phyloP scores from a whole-genome alignment of 2,329 filamentous ascomycete species.

The Emydomyces testavorans region DNA sequence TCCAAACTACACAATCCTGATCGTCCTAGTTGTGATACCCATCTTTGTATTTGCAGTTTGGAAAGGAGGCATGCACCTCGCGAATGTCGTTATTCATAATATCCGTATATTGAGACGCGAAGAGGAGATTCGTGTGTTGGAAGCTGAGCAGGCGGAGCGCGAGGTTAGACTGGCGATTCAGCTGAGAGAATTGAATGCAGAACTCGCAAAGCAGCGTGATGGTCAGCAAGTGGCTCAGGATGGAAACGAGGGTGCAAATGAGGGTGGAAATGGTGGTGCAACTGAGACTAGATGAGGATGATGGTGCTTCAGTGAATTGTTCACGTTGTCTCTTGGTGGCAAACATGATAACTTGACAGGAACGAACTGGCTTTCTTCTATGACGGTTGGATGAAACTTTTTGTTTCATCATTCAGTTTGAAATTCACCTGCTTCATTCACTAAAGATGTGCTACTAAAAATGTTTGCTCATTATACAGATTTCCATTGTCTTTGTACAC shows the following conservation, averaged over 20 bases:
- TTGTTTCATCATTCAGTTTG: too few species aligned
- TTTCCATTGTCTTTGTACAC: too few species aligned
- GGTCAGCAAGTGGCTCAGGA: not conserved
- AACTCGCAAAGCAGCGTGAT: not conserved
- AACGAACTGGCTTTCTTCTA: too few species aligned
- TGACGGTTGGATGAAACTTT: too few species aligned
- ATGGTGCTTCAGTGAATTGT: too few species aligned
- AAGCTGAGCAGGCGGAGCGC: slow-evolving; percentile 13
- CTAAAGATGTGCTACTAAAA: too few species aligned
- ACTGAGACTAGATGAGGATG: not conserved
- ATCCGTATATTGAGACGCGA: slow-evolving; percentile 15
- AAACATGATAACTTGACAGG: too few species aligned
- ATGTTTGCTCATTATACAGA: too few species aligned
- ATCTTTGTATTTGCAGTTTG: slow-evolving; percentile 18
- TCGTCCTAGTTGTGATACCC: slow-evolving; percentile 21
- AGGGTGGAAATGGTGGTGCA: not conserved
- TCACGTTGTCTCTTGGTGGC: too few species aligned
- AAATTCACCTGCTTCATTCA: too few species aligned
- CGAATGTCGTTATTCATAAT: slow-evolving; percentile 10
- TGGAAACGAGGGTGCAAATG: not conserved
- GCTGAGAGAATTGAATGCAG: not conserved
- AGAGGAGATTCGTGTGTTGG: slow-evolving; percentile 17
- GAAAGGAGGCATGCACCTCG: slow-evolving; percentile 18
- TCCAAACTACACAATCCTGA: slow-evolving; percentile 18
- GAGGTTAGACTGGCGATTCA: slow-evolving; percentile 3